Evolutionary conservation across 306 rosid species (phyloP), one percentile per base, ranked within the genome.

Genomic region (Fragaria vesca): DNA sequence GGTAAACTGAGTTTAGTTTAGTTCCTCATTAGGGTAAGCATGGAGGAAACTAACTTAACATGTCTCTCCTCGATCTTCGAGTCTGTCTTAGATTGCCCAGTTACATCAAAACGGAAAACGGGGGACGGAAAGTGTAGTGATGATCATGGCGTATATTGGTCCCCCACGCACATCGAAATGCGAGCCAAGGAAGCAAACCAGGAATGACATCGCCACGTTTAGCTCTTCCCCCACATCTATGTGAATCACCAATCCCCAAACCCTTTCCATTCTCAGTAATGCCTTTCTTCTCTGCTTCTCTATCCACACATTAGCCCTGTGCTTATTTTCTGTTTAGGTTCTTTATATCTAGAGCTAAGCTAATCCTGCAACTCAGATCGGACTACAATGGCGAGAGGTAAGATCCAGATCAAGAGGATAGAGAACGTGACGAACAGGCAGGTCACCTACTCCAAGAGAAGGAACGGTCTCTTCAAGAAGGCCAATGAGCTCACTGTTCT

Each of bases 341-440:
- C 26, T 54, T 54, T 18, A 20, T 9, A 12, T 60, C 12, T 13
- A 34, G 18, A 34, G 8, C n/a, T 36, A 32, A 66, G 24, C 70
- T 17, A 62, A 32, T 2, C 16, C 12, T 30, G 20, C 68, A 62
- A 13, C 10, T 67, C 61, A 63, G 78, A 73, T 42, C 63, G 18
- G 48, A 60, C 28, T 11, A 47, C 6, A 11, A 93, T 94, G 97
- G 96, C 93, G 75, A 85, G 97, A 8, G 98, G 98, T 28, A 94
- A 94, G 97, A 94, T 94, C 81, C 93, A 90, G 97, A 92, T 94
- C 97, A 88, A 84, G 93, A 84, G 91, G 82, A 92, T 94, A 38
- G 97, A 92, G 88, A 94, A 91, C 87, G 69, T 87, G 1, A 89
- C 93, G 0, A 94, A 87, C 76, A 79, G 97, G 50, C 98, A 94